Conservation (phyloP, 2,329 filamentous ascomycete species). For the Calonectria pseudoturangicola region DNA sequence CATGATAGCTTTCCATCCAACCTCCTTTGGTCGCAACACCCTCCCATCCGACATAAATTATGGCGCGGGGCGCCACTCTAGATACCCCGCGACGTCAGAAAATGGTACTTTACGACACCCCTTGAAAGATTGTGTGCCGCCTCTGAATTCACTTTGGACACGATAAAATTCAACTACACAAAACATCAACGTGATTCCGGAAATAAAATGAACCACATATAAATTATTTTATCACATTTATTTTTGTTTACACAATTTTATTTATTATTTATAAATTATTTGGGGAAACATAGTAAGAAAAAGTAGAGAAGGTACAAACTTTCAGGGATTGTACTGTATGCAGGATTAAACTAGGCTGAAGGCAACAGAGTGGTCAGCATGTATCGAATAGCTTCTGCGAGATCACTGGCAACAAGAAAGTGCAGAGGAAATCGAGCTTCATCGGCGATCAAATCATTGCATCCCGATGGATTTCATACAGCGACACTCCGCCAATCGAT, state of each 20-base stretch:
- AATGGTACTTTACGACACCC: background rate
- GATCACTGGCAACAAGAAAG: background rate
- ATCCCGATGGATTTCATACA: background rate
- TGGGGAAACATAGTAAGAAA: too few relatives aligned
- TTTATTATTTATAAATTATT: too few relatives aligned
- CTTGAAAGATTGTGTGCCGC: too few relatives aligned
- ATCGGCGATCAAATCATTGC: background rate
- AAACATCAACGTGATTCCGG: too few relatives aligned
- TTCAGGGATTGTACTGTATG: background rate
- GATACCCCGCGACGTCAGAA: slow-evolving; percentile 3
- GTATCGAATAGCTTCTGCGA: too few relatives aligned
- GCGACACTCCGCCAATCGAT: background rate
- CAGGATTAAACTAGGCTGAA: background rate
- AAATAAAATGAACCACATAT: too few relatives aligned
- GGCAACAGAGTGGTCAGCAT: too few relatives aligned
- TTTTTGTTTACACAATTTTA: too few relatives aligned
- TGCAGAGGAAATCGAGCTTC: background rate
- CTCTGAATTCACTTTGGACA: too few relatives aligned
- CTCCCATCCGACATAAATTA: background rate
- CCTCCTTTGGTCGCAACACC: background rate
- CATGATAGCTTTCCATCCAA: background rate
- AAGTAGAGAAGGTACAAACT: too few relatives aligned
- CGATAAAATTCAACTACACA: too few relatives aligned
- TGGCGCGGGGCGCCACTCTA: background rate
- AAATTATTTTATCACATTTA: too few relatives aligned